A percentile compares a stretch with the other conserved stretches of the same genome.
Evolutionary conservation across 2,329 filamentous ascomycete species (phyloP).

Genomic region (Acrocalymma vagum): DNA sequence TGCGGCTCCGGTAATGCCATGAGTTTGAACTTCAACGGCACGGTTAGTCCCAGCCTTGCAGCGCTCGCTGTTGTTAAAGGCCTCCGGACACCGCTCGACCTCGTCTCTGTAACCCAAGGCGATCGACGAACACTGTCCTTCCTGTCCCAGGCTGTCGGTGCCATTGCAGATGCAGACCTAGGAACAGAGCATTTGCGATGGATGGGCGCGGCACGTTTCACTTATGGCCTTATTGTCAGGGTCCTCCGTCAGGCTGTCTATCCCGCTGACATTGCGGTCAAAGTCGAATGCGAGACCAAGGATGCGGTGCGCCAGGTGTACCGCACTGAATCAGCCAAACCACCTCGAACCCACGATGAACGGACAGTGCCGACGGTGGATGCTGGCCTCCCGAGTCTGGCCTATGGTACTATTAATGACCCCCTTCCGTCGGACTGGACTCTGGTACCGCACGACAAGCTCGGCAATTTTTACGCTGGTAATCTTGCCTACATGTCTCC

Average conservation of each 20-base stretch:
- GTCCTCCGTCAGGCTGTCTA: conserved; percentile 80
- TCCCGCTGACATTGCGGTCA: conserved; percentile 87
- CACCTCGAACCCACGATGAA: conserved; percentile 29
- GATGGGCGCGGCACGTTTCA: conserved; percentile 90
- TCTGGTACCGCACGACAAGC: conserved; percentile 73
- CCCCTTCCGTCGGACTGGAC: conserved; percentile 81
- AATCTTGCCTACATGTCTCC: conserved; percentile 95
- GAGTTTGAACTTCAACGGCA: conserved; percentile 88
- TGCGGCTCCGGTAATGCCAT: conserved; percentile 95
- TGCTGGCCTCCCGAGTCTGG: conserved; percentile 71
- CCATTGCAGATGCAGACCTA: conserved; percentile 89
- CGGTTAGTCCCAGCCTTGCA: conserved; percentile 75
- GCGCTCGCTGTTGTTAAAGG: conserved; percentile 89
- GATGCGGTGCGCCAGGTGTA: conserved; percentile 77
- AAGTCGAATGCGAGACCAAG: conserved; percentile 82
- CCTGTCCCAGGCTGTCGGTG: conserved; percentile 87
- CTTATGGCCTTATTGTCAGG: conserved; percentile 81
- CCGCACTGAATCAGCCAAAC: conserved; percentile 44
- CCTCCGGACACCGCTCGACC: conserved; percentile 80
- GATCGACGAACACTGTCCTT: conserved; percentile 80
- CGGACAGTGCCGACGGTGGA: conserved; percentile 26
- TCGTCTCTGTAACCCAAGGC: conserved; percentile 88
- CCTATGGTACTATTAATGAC: conserved; percentile 82
- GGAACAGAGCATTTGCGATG: conserved; percentile 90
- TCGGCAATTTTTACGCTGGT: conserved; percentile 93